A percentile compares a stretch with the other conserved stretches of the same genome.
phyloP scores from a whole-genome alignment of 2,329 filamentous ascomycete species.

The Colletotrichum sp. region DNA sequence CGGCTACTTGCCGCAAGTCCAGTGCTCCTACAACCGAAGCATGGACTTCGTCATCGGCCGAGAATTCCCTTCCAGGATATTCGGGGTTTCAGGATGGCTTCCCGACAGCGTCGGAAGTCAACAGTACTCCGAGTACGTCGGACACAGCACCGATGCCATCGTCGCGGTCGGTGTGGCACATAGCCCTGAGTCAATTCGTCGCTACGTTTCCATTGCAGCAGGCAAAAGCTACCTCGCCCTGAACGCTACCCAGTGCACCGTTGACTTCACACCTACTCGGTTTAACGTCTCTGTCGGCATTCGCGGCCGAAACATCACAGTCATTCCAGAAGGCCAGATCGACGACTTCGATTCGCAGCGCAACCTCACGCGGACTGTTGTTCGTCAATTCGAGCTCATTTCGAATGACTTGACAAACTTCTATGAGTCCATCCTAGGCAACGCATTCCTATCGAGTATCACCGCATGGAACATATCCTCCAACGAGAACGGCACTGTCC shows the following conservation, averaged over 20 bases:
- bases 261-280: slow-evolving; percentile 30
- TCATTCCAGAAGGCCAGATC: slow-evolving; percentile 23
- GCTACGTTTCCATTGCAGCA: slow-evolving; percentile 33
- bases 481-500: neutral
- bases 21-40: slow-evolving; percentile 39
- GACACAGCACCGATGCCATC: slow-evolving; percentile 28
- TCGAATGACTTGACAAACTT: slow-evolving; percentile 40
- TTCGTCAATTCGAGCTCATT: slow-evolving; percentile 38
- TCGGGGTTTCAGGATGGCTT: neutral
- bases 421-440: slow-evolving; percentile 38
- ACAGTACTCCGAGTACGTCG: slow-evolving; percentile 34
- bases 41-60: slow-evolving; percentile 29
- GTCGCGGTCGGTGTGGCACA: slow-evolving; percentile 35
- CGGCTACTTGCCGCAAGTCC: slow-evolving; percentile 35
- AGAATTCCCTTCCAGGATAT: slow-evolving; percentile 7
- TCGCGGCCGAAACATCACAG: slow-evolving; percentile 30
- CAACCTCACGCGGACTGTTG: slow-evolving; percentile 31
- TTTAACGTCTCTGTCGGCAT: slow-evolving; percentile 34
- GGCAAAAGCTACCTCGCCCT: slow-evolving; percentile 32
- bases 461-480: slow-evolving; percentile 7
- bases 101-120: slow-evolving; percentile 12
- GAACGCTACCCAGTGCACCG: slow-evolving; percentile 34
- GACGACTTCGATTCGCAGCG: slow-evolving; percentile 29
- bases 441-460: slow-evolving; percentile 37
- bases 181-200: slow-evolving; percentile 23